Evolutionary conservation across 129 eudicot genomes (phyloP), one percentile per base, ranked within the genome.

Genomic region (Centella asiatica): DNA sequence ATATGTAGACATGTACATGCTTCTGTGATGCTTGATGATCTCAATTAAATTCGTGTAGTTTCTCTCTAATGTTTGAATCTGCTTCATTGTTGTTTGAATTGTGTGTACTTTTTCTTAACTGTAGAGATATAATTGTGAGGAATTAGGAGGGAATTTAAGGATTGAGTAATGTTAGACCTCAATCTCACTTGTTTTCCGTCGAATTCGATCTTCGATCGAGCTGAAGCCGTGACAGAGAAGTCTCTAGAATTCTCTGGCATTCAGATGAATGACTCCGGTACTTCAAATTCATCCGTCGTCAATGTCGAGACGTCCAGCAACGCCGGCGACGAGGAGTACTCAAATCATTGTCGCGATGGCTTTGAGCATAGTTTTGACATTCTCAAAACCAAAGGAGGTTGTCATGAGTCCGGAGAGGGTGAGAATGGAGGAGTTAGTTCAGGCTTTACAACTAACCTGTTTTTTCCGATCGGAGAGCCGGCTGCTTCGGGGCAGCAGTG

Each of bases 221-320:
- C 62, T 32, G 18, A 81, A 51, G 55, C 51, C 32, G 32, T 53
- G 13, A 26, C 74, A 34, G 77, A 85, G 39, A 78, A 76, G 78
- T 49, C 55, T 50, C 28, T 40, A 7, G 78, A 75, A 39, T 37
- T 42, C 19, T 42, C 72, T 73, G 60, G 66, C 26, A 62, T 62
- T 22, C 78, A 71, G 27, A 79, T 68, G 76, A 75, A 72, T 62
- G 71, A 82, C 63, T 74, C 84, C 64, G 82, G 80, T 59, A 65
- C 85, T 22, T 88, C 87, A 0, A 74, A 60, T 66, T 87, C 92
- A 51, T 83, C 90, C 23, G 71, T 79, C 32, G 85, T 78, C 23
- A 83, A 80, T 53, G 74, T 73, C 28, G 83, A 83, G 14, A 63
- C 68, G 15, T 85, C 85, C 48, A 84, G 81, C 73, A 63, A 76